These are phyloP conservation scores for Podila epicladia DNA, from an alignment of 192 early-diverging fungal genomes.

Conservation along the genomic window DNA sequence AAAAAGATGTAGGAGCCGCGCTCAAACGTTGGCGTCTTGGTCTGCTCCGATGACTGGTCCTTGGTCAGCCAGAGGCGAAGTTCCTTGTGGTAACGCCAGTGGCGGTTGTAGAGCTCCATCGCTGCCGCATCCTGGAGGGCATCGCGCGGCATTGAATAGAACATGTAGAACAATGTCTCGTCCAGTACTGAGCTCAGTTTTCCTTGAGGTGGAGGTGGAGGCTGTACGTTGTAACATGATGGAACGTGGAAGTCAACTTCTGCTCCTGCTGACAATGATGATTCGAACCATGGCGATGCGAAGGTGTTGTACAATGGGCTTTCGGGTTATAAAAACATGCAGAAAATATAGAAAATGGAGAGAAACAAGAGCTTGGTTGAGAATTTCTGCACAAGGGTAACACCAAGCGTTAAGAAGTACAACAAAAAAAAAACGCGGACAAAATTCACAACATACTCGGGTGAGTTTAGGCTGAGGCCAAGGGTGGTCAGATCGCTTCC, in stretches of 20 bases:
- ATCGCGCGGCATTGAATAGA: conserved; percentile 97
- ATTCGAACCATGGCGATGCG: conserved; percentile 89
- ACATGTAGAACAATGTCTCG: conserved; percentile 97
- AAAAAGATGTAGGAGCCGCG: conserved; percentile 92
- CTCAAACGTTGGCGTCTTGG: conserved; percentile 76
- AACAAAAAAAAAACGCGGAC: neutral
- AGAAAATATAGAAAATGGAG: conserved; percentile 11
- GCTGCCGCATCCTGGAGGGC: conserved; percentile 92
- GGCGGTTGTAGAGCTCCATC: conserved; percentile 91
- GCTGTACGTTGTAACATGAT: conserved; percentile 83
- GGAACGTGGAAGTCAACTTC: conserved; percentile 91
- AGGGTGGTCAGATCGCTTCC: conserved; percentile 92
- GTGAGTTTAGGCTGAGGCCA: conserved; percentile 78
- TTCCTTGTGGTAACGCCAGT: conserved; percentile 98
- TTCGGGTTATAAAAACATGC: neutral
- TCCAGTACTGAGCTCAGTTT: conserved; percentile 82
- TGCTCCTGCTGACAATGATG: conserved; percentile 68
- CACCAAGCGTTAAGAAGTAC: neutral
- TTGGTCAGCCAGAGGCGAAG: conserved; percentile 92
- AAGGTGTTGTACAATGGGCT: conserved; percentile 87
- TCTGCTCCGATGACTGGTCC: conserved; percentile 70
- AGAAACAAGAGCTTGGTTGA: neutral
- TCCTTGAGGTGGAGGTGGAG: conserved; percentile 74
- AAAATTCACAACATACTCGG: conserved; percentile 61
- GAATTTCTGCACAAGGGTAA: neutral